Conservation (phyloP, 495 filamentous ascomycete genomes). For the Podospora appendiculata region DNA sequence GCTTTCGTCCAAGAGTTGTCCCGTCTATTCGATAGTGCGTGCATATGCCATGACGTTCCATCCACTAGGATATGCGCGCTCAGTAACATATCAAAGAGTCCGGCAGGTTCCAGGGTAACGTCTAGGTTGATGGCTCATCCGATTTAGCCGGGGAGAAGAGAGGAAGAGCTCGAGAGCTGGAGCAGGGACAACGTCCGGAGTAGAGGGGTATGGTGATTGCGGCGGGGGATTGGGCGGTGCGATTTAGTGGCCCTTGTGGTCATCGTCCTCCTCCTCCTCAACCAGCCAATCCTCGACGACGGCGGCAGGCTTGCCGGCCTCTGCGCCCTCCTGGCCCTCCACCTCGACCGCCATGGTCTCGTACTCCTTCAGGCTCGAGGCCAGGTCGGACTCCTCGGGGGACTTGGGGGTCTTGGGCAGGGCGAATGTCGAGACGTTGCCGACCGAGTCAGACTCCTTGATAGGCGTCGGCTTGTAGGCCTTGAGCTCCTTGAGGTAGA, state of each 20-base stretch:
- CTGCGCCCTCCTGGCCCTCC: slow-evolving; percentile 64
- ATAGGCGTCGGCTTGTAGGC: slow-evolving; percentile 78
- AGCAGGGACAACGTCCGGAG: too few species aligned
- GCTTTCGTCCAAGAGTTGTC: neutral
- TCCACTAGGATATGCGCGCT: too few species aligned
- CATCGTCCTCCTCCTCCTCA: slow-evolving; percentile 41
- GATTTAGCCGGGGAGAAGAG: too few species aligned
- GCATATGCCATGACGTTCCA: neutral
- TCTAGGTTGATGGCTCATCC: too few species aligned
- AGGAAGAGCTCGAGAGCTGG: too few species aligned
- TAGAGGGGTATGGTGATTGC: too few species aligned
- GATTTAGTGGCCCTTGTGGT: slow-evolving; percentile 28
- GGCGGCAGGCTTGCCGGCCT: slow-evolving; percentile 24
- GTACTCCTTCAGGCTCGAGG: slow-evolving; percentile 84
- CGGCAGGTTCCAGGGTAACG: too few species aligned
- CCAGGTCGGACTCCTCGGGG: slow-evolving; percentile 87
- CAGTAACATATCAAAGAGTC: too few species aligned
- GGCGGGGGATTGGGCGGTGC: too few species aligned
- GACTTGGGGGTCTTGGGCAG: slow-evolving; percentile 71
- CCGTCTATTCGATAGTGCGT: neutral
- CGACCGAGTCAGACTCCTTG: slow-evolving; percentile 81
- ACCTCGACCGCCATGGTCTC: slow-evolving; percentile 88
- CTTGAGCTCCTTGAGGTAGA: slow-evolving; percentile 92
- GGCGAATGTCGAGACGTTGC: slow-evolving; percentile 83
- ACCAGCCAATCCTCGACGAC: slow-evolving; percentile 43